Conservation (phyloP, 306 rosid genomes). For the Aeschynomene evenia region DNA sequence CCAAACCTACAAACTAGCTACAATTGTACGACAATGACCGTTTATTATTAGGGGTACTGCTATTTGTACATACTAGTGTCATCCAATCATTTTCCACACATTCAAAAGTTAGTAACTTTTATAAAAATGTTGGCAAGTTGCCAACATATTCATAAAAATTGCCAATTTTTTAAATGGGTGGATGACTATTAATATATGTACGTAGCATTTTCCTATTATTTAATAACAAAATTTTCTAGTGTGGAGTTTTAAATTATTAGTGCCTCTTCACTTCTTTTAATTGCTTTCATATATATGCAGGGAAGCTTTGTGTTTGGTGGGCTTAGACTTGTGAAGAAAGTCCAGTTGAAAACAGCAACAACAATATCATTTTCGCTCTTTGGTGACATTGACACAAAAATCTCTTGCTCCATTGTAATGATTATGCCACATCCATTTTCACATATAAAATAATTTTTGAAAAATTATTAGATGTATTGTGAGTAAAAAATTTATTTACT, state of each 20-base stretch:
- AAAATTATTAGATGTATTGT: too few species aligned
- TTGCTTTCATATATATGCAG: conserved; percentile 35
- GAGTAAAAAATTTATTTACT: too few species aligned
- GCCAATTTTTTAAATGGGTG: too few species aligned
- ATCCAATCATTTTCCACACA: too few species aligned
- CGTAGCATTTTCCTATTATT: too few species aligned
- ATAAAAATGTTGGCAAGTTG: too few species aligned
- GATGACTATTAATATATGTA: too few species aligned
- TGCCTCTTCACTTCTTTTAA: not conserved
- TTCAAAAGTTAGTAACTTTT: too few species aligned
- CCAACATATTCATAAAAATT: too few species aligned
- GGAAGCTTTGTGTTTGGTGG: conserved; percentile 41
- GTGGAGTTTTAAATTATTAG: not conserved
- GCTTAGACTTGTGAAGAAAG: conserved; percentile 36
- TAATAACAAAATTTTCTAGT: not conserved
- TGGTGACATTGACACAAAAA: conserved; percentile 34
- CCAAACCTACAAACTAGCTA: conserved; percentile 26
- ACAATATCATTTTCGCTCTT: conserved; percentile 29
- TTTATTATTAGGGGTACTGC: too few species aligned
- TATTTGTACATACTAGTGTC: too few species aligned
- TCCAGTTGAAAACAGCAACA: conserved; percentile 33
- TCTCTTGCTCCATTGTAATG: conserved; percentile 52
- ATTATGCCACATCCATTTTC: not conserved
- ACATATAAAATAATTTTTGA: not conserved
- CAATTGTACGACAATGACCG: conserved; percentile 24